Conservation (phyloP, 495 filamentous ascomycete genomes). For the Trichodelitschia bisporula region DNA sequence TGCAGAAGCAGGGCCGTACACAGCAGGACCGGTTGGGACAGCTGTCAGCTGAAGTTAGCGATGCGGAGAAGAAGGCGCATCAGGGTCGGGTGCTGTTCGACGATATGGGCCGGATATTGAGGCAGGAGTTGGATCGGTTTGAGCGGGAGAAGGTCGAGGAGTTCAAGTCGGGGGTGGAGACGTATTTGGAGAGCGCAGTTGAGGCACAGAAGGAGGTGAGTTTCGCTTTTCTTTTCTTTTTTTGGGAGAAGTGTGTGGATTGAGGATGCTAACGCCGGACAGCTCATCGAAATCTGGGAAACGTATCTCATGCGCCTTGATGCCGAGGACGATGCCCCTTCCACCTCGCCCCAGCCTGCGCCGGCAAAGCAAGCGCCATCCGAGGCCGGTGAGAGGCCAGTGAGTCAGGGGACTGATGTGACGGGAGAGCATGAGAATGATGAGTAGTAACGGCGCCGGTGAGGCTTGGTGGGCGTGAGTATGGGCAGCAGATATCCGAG, state of each 20-base stretch:
- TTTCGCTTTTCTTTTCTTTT: slow-evolving; percentile 1
- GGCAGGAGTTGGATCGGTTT: slow-evolving; percentile 72
- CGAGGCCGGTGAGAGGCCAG: too few relatives aligned
- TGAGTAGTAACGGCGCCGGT: too few relatives aligned
- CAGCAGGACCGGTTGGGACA: slow-evolving; percentile 91
- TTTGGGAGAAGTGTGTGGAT: too few relatives aligned
- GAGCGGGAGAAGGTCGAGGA: slow-evolving; percentile 97
- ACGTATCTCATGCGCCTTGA: slow-evolving; percentile 91
- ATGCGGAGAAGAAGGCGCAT: slow-evolving; percentile 85
- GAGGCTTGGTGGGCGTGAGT: too few relatives aligned
- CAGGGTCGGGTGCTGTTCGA: slow-evolving; percentile 77
- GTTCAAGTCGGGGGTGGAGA: slow-evolving; percentile 95
- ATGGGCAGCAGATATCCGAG: too few relatives aligned
- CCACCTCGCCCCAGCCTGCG: too few relatives aligned
- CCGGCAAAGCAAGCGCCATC: too few relatives aligned
- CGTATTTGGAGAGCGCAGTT: slow-evolving; percentile 83
- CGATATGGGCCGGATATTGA: slow-evolving; percentile 90
- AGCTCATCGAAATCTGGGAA: slow-evolving; percentile 98
- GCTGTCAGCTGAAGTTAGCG: slow-evolving; percentile 69
- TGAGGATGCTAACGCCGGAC: too few relatives aligned
- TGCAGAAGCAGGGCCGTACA: slow-evolving; percentile 73
- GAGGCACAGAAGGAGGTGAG: slow-evolving; percentile 96
- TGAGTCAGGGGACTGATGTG: too few relatives aligned
- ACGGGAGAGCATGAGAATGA: too few relatives aligned
- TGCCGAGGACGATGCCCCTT: slow-evolving; percentile 77